Evolutionary conservation across 768 basidiomycete genomes (phyloP).

Genomic region (Lentinula edodes): DNA sequence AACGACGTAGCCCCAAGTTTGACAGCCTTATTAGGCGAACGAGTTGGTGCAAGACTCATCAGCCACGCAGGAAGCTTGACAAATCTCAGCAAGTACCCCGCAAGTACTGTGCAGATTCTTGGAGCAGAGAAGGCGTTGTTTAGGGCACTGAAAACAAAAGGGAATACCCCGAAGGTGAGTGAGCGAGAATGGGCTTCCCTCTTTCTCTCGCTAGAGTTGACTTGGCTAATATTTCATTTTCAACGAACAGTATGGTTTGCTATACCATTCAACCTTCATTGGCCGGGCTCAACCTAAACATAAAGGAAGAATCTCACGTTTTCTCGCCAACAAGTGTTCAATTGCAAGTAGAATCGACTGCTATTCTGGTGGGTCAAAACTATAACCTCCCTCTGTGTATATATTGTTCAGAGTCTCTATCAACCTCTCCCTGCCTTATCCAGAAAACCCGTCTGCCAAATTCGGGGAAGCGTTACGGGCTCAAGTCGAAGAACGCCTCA

Average conservation of each 20-base stretch:
- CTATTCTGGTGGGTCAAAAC: conserved; percentile 61
- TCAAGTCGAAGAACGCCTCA: conserved; percentile 93
- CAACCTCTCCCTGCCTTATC: not conserved
- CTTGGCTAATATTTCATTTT: not conserved
- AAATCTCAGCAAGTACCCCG: conserved; percentile 96
- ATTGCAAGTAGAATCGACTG: conserved; percentile 97
- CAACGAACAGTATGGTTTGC: conserved; percentile 76
- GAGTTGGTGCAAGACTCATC: conserved; percentile 88
- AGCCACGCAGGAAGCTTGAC: conserved; percentile 95
- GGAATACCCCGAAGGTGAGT: conserved; percentile 96
- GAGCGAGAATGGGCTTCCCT: conserved; percentile 8
- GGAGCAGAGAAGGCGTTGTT: conserved; percentile 98
- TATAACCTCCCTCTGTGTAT: not conserved
- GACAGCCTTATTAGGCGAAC: conserved; percentile 86
- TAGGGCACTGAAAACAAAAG: conserved; percentile 96
- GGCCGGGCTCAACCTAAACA: conserved; percentile 90
- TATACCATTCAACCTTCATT: conserved; percentile 96
- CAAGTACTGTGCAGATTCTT: conserved; percentile 95
- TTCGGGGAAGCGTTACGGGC: conserved; percentile 91
- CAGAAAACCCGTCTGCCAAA: conserved; percentile 84
- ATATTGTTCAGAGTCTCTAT: not conserved
- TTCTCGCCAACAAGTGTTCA: conserved; percentile 97
- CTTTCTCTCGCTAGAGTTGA: not conserved
- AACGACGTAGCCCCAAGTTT: conserved; percentile 92
- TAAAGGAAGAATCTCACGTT: conserved; percentile 98